These are phyloP conservation scores for Turritis glabra DNA, from an alignment of 345 rosid species.

Conservation along the genomic window DNA sequence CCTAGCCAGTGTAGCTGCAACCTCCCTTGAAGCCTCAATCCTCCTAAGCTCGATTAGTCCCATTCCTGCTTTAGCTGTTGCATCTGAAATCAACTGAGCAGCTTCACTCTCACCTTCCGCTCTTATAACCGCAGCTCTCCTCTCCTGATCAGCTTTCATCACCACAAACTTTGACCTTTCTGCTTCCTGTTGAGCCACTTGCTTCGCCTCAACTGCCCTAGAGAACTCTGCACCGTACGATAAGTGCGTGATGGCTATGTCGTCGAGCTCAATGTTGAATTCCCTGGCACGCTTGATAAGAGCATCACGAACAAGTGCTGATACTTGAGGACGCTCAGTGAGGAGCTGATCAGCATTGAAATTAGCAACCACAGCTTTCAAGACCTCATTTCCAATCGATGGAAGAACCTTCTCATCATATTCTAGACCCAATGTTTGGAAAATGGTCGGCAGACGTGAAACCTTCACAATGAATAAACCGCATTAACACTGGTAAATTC, in stretches of 20 bases:
- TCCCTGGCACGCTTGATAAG: conserved; percentile 79
- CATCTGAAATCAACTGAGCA: conserved; percentile 85
- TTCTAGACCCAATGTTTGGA: conserved; percentile 63
- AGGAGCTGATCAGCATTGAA: conserved; percentile 99
- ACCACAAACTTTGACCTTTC: conserved; percentile 95
- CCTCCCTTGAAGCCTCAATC: conserved; percentile 94
- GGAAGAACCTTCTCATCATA: conserved; percentile 97
- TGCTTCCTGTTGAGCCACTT: conserved; percentile 99
- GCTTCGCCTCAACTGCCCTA: conserved; percentile 94
- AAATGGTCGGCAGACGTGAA: conserved; percentile 66
- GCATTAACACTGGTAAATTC: background rate
- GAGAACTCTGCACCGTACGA: conserved; percentile 94
- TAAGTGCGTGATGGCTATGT: conserved; percentile 93
- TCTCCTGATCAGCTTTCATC: conserved; percentile 98
- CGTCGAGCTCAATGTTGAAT: conserved; percentile 84
- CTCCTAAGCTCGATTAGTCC: conserved; percentile 96
- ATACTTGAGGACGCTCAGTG: conserved; percentile 96
- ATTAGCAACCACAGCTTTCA: conserved; percentile 96
- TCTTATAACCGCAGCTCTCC: conserved; percentile 90
- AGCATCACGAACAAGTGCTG: conserved; percentile 76
- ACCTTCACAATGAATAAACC: conserved; percentile 43
- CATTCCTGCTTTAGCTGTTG: conserved; percentile 78
- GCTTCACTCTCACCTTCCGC: conserved; percentile 99
- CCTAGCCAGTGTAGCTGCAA: conserved; percentile 83
- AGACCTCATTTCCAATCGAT: conserved; percentile 95